These are phyloP conservation scores for Fraxinus excelsior DNA, from an alignment of 257 asterid species.

Conservation along the genomic window DNA sequence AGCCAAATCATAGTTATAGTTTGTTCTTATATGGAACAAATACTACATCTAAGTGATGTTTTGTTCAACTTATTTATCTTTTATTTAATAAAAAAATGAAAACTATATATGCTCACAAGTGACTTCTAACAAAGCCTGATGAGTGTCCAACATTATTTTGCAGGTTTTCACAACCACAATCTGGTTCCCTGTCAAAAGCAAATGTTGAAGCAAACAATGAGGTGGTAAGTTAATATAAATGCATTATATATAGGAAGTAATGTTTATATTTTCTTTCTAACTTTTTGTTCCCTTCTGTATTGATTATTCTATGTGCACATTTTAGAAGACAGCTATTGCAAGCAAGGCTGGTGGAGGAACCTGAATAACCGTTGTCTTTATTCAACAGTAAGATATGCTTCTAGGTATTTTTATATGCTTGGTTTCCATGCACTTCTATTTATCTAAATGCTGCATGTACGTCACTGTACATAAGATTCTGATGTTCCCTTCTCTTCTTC, in stretches of 20 bases:
- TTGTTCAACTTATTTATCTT: not conserved
- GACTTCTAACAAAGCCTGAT: not conserved
- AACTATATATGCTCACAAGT: not conserved
- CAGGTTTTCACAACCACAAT: constrained; percentile 55
- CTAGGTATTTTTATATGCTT: not conserved
- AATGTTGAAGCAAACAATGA: constrained; percentile 29
- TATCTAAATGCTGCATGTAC: not conserved
- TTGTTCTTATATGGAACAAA: not conserved
- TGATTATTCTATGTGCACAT: constrained; percentile 17
- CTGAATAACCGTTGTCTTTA: constrained; percentile 26
- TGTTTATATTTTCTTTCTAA: constrained; percentile 3
- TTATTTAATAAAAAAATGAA: not conserved
- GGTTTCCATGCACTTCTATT: not conserved
- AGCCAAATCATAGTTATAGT: not conserved
- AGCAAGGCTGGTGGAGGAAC: constrained; percentile 48
- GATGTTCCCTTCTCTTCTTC: constrained; percentile 8
- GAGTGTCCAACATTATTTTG: constrained; percentile 1
- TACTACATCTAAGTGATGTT: not conserved
- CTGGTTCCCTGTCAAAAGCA: constrained; percentile 39
- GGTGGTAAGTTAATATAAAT: constrained; percentile 34
- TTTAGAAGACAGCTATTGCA: constrained; percentile 39
- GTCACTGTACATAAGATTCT: not conserved
- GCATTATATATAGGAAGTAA: not conserved
- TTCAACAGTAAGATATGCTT: constrained; percentile 38
- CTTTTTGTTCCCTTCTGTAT: not conserved